Evolutionary conservation across 305 asterid species (phyloP), one percentile per base, ranked within the genome.

Genomic region (Ilex paraguariensis): DNA sequence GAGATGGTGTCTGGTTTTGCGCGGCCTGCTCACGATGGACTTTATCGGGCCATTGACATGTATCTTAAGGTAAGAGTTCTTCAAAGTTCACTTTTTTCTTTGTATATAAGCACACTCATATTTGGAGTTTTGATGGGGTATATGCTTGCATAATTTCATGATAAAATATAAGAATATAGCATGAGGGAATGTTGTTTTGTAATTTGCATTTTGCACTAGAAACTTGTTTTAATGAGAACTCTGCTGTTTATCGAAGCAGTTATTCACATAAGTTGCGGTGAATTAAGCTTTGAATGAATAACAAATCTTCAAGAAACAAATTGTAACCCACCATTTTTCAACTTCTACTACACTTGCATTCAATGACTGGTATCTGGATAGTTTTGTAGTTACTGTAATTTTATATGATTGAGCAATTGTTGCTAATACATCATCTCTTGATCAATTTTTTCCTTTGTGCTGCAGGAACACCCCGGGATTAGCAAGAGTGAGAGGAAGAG

Each of bases 31-130:
- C 98, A 93, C 13, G 99, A 93, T 45, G 95, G 86, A 17, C 80
- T 93, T n/a, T 93, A 93, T 74, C 85, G 87, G 0, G 96, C 97
- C 71, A 81, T 93, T 13, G 97, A 93, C 70, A 86, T 83, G 55
- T 93, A 76, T 66, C 90, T 93, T 59, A 93, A 86, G 91, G 97
- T 87, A 79, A 79, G 73, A 10, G 60, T 62, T 31, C n/a, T 40
- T 59, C 30, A 42, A 65, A 17, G 5, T 63, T 14, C 15, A 46
- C 15, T 32, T 2, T 50, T 11, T 33, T 36, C 60, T 31, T 30
- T 4, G 13, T 14, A 14, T 54, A 6, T 0, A 54, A n/a, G n/a
- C 0, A 28, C 5, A 10, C n/a, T 54, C 11, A 4, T 10, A 54
- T 7, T 54, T 54, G 7, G 31, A n/a, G 57, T 4, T 11, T 46